These are phyloP conservation scores for Miscanthus lutarioriparius DNA, from an alignment of 176 grass and related monocot genomes.

Conservation along the genomic window DNA sequence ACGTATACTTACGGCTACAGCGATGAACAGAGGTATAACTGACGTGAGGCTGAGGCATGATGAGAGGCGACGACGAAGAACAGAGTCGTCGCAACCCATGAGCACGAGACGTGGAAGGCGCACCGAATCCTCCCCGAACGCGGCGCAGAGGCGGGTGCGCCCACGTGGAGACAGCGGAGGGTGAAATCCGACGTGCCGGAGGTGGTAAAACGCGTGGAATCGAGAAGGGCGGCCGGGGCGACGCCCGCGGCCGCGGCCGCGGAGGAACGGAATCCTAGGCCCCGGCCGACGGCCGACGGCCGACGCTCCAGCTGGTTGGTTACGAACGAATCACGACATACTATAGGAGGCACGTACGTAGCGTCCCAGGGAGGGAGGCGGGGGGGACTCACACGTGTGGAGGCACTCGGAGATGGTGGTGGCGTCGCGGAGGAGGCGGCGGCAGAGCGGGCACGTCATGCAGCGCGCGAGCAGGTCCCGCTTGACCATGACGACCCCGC, in stretches of 20 bases:
- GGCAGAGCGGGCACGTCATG: constrained; percentile 77
- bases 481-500: constrained; percentile 58
- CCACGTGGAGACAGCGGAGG: background rate
- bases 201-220: background rate
- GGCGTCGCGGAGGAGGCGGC: constrained; percentile 72
- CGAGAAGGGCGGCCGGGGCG: background rate
- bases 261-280: background rate
- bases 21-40: background rate
- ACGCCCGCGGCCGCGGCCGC: background rate
- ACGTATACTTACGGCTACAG: background rate
- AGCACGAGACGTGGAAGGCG: background rate
- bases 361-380: background rate
- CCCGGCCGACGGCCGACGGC: background rate
- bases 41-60: constrained; percentile 1
- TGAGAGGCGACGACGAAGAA: background rate
- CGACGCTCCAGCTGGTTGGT: background rate
- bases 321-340: background rate
- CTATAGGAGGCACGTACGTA: background rate
- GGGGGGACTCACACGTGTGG: constrained; percentile 59
- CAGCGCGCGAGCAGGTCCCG: constrained; percentile 46
- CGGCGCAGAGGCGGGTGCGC: background rate
- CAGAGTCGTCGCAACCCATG: background rate
- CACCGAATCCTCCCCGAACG: background rate
- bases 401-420: constrained; percentile 90
- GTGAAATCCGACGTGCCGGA: constrained; percentile 6